Conservation (phyloP, 225 moss, liverwort and hornwort species). For the Pseudisothecium myosuroides region DNA sequence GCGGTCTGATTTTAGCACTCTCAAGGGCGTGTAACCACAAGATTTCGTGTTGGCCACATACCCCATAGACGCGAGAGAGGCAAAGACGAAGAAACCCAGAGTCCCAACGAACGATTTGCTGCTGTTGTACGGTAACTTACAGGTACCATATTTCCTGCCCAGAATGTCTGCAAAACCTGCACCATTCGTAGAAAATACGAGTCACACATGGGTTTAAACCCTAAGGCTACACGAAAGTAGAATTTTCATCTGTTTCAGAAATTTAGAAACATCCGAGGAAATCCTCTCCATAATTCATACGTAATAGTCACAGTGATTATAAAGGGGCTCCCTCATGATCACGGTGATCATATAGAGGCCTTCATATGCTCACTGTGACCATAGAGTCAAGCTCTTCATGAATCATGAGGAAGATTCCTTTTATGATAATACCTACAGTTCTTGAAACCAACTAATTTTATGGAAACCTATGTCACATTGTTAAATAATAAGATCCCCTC, state of each 20-base stretch:
- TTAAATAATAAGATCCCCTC: background rate
- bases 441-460: background rate
- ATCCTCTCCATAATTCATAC: background rate
- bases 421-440: background rate
- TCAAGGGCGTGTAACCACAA: background rate
- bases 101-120: conserved; percentile 56
- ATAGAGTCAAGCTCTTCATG: background rate
- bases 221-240: background rate
- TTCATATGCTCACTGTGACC: background rate
- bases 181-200: background rate
- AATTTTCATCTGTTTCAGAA: background rate
- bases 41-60: background rate
- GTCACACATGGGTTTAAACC: background rate
- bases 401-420: background rate
- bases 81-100: conserved; percentile 44
- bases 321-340: background rate
- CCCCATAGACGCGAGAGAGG: conserved; percentile 54
- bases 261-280: background rate
- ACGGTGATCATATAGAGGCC: background rate
- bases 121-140: conserved; percentile 56
- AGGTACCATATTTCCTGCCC: conserved; percentile 67
- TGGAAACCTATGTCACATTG: background rate
- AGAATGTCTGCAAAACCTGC: conserved; percentile 84
- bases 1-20: background rate
- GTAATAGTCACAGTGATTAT: background rate